These are phyloP conservation scores for Fusarium sp. DNA, from an alignment of 2,329 filamentous ascomycete genomes.

Conservation along the genomic window DNA sequence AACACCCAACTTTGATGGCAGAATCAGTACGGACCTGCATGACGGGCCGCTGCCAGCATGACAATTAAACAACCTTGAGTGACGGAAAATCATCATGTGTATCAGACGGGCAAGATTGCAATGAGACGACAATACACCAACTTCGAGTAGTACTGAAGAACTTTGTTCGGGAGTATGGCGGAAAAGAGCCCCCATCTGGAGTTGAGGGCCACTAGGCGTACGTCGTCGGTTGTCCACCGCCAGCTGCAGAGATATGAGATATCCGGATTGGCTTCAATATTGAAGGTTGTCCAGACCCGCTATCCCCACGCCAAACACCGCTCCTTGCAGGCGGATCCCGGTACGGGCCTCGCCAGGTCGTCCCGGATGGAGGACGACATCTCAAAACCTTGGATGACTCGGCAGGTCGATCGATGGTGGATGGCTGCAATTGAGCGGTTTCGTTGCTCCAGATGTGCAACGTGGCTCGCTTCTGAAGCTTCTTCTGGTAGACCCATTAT, in stretches of 20 bases:
- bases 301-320: slow-evolving; percentile 39
- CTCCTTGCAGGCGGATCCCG: slow-evolving; percentile 38
- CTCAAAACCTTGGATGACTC: slow-evolving; percentile 41
- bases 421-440: slow-evolving; percentile 49
- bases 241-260: slow-evolving; percentile 26
- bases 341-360: slow-evolving; percentile 37
- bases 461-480: slow-evolving; percentile 53
- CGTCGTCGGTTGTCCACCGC: slow-evolving; percentile 19
- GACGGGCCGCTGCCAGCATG: slow-evolving; percentile 43
- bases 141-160: background rate
- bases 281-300: slow-evolving; percentile 28
- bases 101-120: slow-evolving; percentile 15
- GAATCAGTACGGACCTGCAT: slow-evolving; percentile 43
- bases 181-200: slow-evolving; percentile 2
- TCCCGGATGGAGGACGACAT: slow-evolving; percentile 31
- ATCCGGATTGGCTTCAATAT: slow-evolving; percentile 15
- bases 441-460: slow-evolving; percentile 52
- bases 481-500: slow-evolving; percentile 47
- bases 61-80: slow-evolving; percentile 19
- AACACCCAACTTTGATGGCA: slow-evolving; percentile 24
- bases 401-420: slow-evolving; percentile 31
- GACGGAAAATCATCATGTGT: slow-evolving; percentile 17
- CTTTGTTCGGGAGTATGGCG: slow-evolving; percentile 1
- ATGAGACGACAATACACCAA: background rate
- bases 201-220: slow-evolving; percentile 4